phyloP scores from a whole-genome alignment of 139 green algal genomes.

The Nannochloris sp. region DNA sequence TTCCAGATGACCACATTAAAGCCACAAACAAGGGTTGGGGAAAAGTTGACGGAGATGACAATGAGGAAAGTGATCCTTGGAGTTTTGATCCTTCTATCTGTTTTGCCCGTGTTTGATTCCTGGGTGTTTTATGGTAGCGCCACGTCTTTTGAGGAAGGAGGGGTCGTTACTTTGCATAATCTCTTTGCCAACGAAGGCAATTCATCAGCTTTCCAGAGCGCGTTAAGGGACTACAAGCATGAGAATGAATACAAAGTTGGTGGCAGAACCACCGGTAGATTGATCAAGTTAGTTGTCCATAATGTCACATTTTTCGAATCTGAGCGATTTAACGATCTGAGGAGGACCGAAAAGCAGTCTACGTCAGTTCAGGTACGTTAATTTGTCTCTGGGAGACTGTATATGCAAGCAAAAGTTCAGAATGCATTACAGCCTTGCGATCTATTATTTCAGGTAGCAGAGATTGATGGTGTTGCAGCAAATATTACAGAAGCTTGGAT shows the following conservation, averaged over 20 bases:
- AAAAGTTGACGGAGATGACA: constrained; percentile 84
- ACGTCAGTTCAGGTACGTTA: neutral
- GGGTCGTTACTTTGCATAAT: constrained; percentile 71
- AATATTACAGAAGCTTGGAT: constrained; percentile 31
- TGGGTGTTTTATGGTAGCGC: constrained; percentile 53
- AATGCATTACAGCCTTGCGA: no score
- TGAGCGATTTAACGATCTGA: neutral
- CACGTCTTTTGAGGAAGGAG: constrained; percentile 41
- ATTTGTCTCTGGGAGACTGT: neutral
- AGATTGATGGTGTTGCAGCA: no score
- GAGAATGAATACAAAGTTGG: constrained; percentile 43
- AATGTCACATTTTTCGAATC: constrained; percentile 35
- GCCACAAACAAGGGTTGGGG: constrained; percentile 56
- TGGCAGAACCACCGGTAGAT: constrained; percentile 19
- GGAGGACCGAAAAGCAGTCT: constrained; percentile 1
- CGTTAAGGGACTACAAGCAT: constrained; percentile 34
- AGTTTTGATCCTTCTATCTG: constrained; percentile 76
- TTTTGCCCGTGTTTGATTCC: constrained; percentile 73
- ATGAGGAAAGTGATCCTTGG: constrained; percentile 60
- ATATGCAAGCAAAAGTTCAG: neutral
- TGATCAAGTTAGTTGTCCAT: constrained; percentile 38
- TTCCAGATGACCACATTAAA: constrained; percentile 12
- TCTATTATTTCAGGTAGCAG: no score
- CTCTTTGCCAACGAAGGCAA: constrained; percentile 32
- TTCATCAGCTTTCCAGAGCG: constrained; percentile 27